Conservation (phyloP, 164 flowering plant genomes). For the Dillenia suffruticosa region DNA sequence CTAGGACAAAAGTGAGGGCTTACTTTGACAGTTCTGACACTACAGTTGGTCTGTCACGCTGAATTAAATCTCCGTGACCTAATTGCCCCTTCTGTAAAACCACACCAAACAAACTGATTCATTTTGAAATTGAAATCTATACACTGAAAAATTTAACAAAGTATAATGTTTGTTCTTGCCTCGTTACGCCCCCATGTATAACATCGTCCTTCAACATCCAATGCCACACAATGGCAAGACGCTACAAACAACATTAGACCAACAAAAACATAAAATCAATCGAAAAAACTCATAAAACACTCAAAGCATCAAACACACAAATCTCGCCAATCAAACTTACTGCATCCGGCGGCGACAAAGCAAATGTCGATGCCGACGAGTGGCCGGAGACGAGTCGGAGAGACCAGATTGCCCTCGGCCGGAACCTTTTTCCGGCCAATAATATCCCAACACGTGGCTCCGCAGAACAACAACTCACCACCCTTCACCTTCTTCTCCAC, state of each 20-base stretch:
- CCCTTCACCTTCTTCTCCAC: slow-evolving; percentile 30
- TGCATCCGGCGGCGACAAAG: slow-evolving; percentile 77
- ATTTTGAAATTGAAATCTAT: background rate
- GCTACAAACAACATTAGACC: slow-evolving; percentile 31
- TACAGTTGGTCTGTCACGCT: slow-evolving; percentile 86
- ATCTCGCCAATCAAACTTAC: slow-evolving; percentile 29
- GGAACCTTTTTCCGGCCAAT: slow-evolving; percentile 46
- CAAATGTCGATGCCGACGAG: slow-evolving; percentile 78
- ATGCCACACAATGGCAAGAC: slow-evolving; percentile 92
- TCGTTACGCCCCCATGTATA: slow-evolving; percentile 99
- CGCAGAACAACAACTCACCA: slow-evolving; percentile 92
- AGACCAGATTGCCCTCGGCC: slow-evolving; percentile 51
- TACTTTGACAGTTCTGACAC: slow-evolving; percentile 83
- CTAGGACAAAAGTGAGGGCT: slow-evolving; percentile 15
- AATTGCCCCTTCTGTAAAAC: slow-evolving; percentile 82
- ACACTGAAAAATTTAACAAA: background rate
- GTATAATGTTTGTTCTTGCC: slow-evolving; percentile 27
- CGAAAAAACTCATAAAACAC: background rate
- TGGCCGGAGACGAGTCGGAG: slow-evolving; percentile 79
- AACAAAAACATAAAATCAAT: slow-evolving; percentile 2
- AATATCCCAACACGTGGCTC: slow-evolving; percentile 73
- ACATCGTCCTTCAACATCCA: slow-evolving; percentile 95
- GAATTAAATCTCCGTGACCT: slow-evolving; percentile 88
- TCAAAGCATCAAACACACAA: slow-evolving; percentile 5
- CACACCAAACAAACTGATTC: background rate